Evolutionary conservation across 2,329 filamentous ascomycete species (phyloP), one percentile per base, ranked within the genome.

Genomic region (Aspergillus cejpii): DNA sequence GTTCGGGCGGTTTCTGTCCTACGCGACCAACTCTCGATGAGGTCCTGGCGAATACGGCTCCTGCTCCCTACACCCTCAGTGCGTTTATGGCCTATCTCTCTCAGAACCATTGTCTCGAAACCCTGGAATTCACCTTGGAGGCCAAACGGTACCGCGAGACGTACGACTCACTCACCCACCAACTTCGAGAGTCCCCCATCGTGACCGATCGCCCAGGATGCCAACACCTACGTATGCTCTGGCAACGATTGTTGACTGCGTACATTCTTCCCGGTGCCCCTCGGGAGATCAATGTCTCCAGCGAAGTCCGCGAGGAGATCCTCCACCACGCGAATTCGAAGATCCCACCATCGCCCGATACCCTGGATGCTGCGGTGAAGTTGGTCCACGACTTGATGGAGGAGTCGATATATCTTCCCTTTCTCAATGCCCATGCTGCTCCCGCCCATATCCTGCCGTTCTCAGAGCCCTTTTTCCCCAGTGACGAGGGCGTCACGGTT

Each of bases 381-480:
- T 94, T 95, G 49, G 87, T 96, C 31, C 90, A 91, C 65, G 92
- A 97, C 56, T 74, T 98, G 44, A 97, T 98, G 90, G 94, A 95
- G 58, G 92, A 97, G 64, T 96, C 90, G 3, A 87, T 97, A 0
- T 75, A 97, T 41, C 83, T 95, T 0, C 90, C 91, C 0, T 98
- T 97, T 62, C 76, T 97, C 43, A 91, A 95, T 66, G 78, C 74
- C 50, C 70, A 75, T 38, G 74, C 73, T 47, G 69, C 73, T 1
- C 71, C 74, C 36, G 69, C 71, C 1, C 61, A 65, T 24, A 71
- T 76, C n/a, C 56, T 63, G 33, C 68, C 72, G 53, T 66, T 56
- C 64, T 69, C 62, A 60, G 75, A 61, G 55, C 68, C 57, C 55
- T 69, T 59, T 48, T 68, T 62, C 54, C 62, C 50, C 27, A 67